Evolutionary conservation across 768 basidiomycete genomes (phyloP), one percentile per base, ranked within the genome.

Genomic region (Rossbeevera mucosa): DNA sequence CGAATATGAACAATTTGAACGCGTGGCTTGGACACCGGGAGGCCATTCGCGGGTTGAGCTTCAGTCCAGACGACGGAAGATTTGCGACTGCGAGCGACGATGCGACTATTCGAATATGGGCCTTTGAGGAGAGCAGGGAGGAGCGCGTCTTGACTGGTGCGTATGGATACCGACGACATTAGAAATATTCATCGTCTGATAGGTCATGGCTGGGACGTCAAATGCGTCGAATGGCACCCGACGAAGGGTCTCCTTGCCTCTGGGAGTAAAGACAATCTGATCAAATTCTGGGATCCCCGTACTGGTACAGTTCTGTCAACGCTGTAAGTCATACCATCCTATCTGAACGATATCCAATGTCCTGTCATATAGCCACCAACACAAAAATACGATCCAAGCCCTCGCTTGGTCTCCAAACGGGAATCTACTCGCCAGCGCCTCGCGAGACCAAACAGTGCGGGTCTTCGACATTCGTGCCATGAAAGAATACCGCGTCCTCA

Each of bases 171-270:
- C 11, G 22, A 24, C 21, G 5, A 9, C 13, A 5, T 47, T 20
- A 1, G 25, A 7, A 13, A n/a, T 24, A 5, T 47, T n/a, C 25
- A n/a, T 7, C 25, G 33, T n/a, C 25, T 59, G 12, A 55, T n/a
- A 93, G 94, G 94, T n/a, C 95, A 98, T 61, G 94, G 94, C 5
- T 97, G 94, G 94, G 96, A 99, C 62, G 96, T 99, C 20, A 90
- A 94, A 65, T 96, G 93, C 54, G 93, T 97, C 1, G 88, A 97
- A 73, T 99, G 96, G 96, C 96, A 99, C 72, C 93, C 94, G 5
- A 91, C 88, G 0, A 97, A 98, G 71, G 95, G 95, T 9, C 76
- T 99, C 8, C 79, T 99, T 20, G 93, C 90, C 5, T 94, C 91
- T 3, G 96, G 96, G 22, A 92, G 91, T 61, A 98, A 98, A 71